A percentile compares a stretch with the other conserved stretches of the same genome.
phyloP scores from a whole-genome alignment of 371 early-diverging fungal genomes.

The Syncephalastrum sp. region DNA sequence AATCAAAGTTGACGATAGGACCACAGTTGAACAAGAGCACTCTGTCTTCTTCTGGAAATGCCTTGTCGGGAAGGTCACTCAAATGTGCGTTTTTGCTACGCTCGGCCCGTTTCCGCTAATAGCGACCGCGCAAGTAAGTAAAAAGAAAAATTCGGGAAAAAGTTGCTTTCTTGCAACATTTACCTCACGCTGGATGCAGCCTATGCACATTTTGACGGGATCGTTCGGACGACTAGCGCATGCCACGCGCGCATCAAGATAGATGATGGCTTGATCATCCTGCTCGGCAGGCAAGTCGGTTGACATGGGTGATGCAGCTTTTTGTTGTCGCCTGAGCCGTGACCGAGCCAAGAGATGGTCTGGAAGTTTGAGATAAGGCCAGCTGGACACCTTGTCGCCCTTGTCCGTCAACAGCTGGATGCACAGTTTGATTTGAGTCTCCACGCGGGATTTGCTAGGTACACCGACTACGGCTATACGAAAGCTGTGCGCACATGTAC shows the following conservation, averaged over 20 bases:
- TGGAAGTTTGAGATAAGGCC: conserved; percentile 74
- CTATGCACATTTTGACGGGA: conserved; percentile 74
- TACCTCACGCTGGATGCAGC: conserved; percentile 85
- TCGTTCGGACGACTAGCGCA: conserved; percentile 76
- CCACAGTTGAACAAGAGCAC: conserved; percentile 82
- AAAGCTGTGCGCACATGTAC: no score
- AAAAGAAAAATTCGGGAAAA: no score
- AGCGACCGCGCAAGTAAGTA: no score
- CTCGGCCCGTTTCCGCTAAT: conserved; percentile 46
- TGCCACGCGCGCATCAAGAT: conserved; percentile 75
- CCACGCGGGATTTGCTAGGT: conserved; percentile 84
- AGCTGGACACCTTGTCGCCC: conserved; percentile 64
- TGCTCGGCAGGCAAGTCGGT: background rate
- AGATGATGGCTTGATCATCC: conserved; percentile 28
- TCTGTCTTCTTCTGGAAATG: conserved; percentile 28
- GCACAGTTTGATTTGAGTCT: conserved; percentile 84
- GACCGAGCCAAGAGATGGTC: conserved; percentile 67
- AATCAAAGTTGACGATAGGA: conserved; percentile 78
- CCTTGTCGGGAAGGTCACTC: conserved; percentile 5
- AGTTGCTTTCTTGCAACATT: background rate
- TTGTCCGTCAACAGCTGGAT: conserved; percentile 63
- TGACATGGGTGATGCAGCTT: background rate
- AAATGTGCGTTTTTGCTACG: conserved; percentile 34
- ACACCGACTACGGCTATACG: conserved; percentile 43
- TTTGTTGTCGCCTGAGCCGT: conserved; percentile 33